Conservation (phyloP, 2,329 filamentous ascomycete genomes). For the Dothideomycetes sp. region DNA sequence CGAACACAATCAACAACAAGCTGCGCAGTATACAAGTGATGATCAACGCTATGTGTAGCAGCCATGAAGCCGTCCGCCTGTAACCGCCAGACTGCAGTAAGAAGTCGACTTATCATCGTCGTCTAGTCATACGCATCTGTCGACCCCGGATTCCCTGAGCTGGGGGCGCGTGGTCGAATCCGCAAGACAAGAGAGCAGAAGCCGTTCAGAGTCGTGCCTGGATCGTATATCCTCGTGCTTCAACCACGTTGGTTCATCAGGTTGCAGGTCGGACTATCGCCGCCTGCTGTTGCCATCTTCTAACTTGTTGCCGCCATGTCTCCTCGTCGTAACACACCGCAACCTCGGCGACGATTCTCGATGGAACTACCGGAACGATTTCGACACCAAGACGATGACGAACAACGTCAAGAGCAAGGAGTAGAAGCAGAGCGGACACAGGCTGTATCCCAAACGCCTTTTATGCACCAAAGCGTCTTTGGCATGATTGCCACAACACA, state of each 20-base stretch:
- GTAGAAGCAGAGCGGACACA: constrained; percentile 52
- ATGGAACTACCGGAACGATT: constrained; percentile 21
- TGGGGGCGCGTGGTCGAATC: too few relatives aligned
- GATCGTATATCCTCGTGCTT: constrained; percentile 7
- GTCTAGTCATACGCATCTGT: too few relatives aligned
- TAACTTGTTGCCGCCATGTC: neutral
- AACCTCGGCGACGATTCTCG: constrained; percentile 8
- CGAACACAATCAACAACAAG: too few relatives aligned
- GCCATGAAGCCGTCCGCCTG: too few relatives aligned
- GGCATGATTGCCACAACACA: constrained; percentile 84
- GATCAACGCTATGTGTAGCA: too few relatives aligned
- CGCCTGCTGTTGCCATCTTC: neutral
- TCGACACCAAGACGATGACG: constrained; percentile 21
- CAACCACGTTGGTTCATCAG: constrained; percentile 10
- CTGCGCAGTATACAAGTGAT: too few relatives aligned
- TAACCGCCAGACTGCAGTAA: too few relatives aligned
- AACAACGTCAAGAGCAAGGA: constrained; percentile 40
- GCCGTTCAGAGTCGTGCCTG: too few relatives aligned
- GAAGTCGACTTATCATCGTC: too few relatives aligned
- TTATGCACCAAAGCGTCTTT: constrained; percentile 92
- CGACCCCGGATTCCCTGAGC: too few relatives aligned
- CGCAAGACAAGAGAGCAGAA: too few relatives aligned
- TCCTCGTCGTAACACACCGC: neutral
- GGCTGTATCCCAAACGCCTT: constrained; percentile 40
- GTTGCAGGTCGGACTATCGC: neutral